phyloP scores from a whole-genome alignment of 495 filamentous ascomycete genomes.

The Tuber magnatum region DNA sequence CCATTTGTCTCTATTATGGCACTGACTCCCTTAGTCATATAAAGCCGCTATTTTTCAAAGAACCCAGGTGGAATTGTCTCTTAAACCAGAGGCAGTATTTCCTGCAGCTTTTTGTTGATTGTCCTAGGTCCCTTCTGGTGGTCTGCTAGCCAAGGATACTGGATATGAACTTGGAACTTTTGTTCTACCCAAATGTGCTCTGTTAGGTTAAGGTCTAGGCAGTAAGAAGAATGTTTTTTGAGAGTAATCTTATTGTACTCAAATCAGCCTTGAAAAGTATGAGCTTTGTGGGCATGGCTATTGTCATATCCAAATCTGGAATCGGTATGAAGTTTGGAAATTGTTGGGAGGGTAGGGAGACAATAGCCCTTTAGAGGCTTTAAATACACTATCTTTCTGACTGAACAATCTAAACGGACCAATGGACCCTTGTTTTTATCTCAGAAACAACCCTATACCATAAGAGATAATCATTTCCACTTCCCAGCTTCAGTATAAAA shows the following conservation, averaged over 20 bases:
- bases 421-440: conserved; percentile 10
- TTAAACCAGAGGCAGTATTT: too few species aligned
- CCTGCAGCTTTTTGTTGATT: too few species aligned
- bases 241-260: neutral
- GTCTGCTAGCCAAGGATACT: too few species aligned
- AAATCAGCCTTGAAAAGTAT: conserved; percentile 11
- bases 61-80: too few species aligned
- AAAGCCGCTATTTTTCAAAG: too few species aligned
- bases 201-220: conserved; percentile 30
- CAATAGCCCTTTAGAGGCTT: conserved; percentile 6
- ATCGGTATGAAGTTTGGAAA: neutral
- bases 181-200: too few species aligned
- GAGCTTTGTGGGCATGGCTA: conserved; percentile 13
- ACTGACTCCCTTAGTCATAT: too few species aligned
- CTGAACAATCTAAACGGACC: conserved; percentile 5
- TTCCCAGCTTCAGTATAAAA: conserved; percentile 11
- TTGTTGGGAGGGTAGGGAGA: neutral
- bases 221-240: conserved; percentile 15
- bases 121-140: too few species aligned
- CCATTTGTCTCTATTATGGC: too few species aligned
- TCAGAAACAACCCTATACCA: conserved; percentile 24
- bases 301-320: conserved; percentile 25
- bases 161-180: too few species aligned
- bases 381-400: conserved; percentile 8
- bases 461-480: conserved; percentile 10